phyloP scores from a whole-genome alignment of 2,329 filamentous ascomycete species.

The Alternaria longipes region DNA sequence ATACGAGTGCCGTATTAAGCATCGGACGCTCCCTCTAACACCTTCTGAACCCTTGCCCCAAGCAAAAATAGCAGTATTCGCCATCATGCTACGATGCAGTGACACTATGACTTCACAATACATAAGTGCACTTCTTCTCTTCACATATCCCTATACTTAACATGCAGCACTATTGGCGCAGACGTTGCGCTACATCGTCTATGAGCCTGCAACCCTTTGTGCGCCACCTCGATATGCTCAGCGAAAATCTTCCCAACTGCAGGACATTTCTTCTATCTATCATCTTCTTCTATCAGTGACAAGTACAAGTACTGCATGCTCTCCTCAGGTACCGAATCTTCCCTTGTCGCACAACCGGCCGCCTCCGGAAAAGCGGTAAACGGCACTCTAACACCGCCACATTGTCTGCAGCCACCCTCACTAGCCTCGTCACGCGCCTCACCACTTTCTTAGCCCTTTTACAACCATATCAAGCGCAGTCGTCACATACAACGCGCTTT shows the following conservation, averaged over 20 bases:
- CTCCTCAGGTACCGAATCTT: not conserved
- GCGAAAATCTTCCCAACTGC: not conserved
- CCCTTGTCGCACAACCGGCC: not conserved
- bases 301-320: not conserved
- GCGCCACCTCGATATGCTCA: not conserved
- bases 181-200: not conserved
- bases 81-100: not conserved
- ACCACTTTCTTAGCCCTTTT: not conserved
- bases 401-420: conserved; percentile 1
- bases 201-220: not conserved
- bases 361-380: conserved; percentile 23
- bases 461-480: not conserved
- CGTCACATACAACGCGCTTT: not conserved
- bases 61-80: conserved; percentile 3
- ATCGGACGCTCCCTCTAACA: not conserved
- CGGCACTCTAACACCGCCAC: conserved; percentile 7
- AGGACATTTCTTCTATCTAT: not conserved
- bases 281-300: not conserved
- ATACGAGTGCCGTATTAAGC: not conserved
- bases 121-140: not conserved
- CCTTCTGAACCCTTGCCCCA: not conserved
- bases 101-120: not conserved
- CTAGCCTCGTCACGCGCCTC: conserved; percentile 4
- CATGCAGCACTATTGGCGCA: not conserved
- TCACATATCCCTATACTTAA: not conserved